Evolutionary conservation across 1,284 basidiomycete genomes (phyloP).

Genomic region (Tranzscheliella williamsii): DNA sequence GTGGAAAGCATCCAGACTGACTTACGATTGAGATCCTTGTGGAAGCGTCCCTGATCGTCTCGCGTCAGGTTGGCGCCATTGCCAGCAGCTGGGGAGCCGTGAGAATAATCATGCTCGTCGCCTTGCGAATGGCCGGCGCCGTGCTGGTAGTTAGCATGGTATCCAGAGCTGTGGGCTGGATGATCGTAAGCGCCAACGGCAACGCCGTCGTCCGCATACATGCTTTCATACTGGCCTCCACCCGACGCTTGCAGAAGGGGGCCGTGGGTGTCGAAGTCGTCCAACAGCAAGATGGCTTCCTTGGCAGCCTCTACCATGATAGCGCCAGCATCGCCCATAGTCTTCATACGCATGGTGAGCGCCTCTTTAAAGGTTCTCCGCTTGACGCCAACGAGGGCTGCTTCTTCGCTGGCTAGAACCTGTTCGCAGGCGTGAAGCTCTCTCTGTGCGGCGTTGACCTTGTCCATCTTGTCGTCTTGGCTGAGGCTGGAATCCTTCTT

Average conservation of each 20-base stretch:
- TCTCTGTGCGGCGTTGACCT: conserved; percentile 60
- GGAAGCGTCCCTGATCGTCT: conserved; percentile 34
- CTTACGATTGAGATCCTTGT: conserved; percentile 36
- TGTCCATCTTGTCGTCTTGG: conserved; percentile 56
- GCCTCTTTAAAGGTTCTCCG: conserved; percentile 62
- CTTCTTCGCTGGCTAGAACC: conserved; percentile 60
- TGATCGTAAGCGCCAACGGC: conserved; percentile 27
- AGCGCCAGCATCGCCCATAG: conserved; percentile 61
- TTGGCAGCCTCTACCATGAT: conserved; percentile 61
- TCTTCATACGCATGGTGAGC: conserved; percentile 62
- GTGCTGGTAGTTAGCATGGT: conserved; percentile 16
- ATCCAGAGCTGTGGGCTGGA: conserved; percentile 21
- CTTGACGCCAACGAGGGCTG: conserved; percentile 61
- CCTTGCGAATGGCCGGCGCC: background rate
- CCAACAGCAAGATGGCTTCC: conserved; percentile 59
- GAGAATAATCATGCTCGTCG: background rate
- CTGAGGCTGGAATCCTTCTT: conserved; percentile 47
- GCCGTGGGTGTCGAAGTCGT: conserved; percentile 57
- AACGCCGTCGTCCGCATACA: conserved; percentile 32
- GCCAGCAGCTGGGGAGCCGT: conserved; percentile 14
- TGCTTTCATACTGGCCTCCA: conserved; percentile 43
- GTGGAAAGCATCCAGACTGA: background rate
- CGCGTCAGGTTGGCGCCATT: conserved; percentile 25
- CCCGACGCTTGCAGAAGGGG: conserved; percentile 38
- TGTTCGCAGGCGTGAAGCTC: conserved; percentile 63